phyloP scores from a whole-genome alignment of 1,284 basidiomycete genomes.

The Cutaneotrichosporon dermatis region DNA sequence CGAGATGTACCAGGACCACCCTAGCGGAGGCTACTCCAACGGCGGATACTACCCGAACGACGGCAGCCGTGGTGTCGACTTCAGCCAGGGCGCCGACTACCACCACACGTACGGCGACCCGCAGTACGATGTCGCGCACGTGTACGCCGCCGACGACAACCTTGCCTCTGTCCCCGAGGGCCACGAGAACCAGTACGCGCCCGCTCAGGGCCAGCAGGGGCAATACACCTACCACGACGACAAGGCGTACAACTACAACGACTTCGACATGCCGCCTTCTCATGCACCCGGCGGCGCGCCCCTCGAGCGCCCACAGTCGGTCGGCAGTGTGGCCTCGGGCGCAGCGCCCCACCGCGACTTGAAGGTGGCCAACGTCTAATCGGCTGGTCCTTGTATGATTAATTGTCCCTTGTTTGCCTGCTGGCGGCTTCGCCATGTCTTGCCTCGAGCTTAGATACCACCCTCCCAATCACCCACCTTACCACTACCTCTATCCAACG shows the following conservation, averaged over 20 bases:
- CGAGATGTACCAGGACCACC: neutral
- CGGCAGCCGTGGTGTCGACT: constrained; percentile 5
- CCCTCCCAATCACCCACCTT: neutral
- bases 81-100: constrained; percentile 8
- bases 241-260: constrained; percentile 5
- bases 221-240: constrained; percentile 5
- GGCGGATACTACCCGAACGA: neutral
- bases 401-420: too few species aligned
- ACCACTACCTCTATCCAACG: neutral
- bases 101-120: constrained; percentile 41
- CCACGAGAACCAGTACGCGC: too few species aligned
- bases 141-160: constrained; percentile 1
- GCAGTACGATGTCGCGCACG: constrained; percentile 23
- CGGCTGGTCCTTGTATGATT: too few species aligned
- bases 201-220: neutral
- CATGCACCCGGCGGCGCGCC: neutral
- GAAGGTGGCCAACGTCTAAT: constrained; percentile 4
- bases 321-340: constrained; percentile 1
- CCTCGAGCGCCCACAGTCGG: neutral
- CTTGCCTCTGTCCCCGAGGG: neutral
- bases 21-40: too few species aligned
- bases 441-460: neutral
- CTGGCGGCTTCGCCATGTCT: too few species aligned
- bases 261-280: neutral
- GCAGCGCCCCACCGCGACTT: neutral